Evolutionary conservation across 2,329 filamentous ascomycete species (phyloP).

Genomic region (Aspergillus novofumigatus): DNA sequence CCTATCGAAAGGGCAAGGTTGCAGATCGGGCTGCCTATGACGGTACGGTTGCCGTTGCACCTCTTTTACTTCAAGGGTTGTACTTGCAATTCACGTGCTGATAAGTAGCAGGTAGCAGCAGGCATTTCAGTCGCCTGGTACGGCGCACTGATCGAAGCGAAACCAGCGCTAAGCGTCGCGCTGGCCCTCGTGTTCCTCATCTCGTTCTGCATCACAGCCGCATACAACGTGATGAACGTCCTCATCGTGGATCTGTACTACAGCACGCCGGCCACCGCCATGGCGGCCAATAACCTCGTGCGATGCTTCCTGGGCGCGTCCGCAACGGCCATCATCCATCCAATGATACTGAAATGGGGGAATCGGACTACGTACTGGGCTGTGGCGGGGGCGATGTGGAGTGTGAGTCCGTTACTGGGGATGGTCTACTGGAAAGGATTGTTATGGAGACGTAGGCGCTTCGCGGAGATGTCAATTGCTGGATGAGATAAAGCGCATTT

Average conservation of each 20-base stretch:
- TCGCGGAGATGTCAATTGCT: background rate
- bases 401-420: conserved; percentile 12
- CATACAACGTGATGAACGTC: conserved; percentile 43
- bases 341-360: conserved; percentile 15
- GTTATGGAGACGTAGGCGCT: conserved; percentile 14
- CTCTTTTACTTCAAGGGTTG: no score
- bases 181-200: conserved; percentile 31
- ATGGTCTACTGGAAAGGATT: conserved; percentile 17
- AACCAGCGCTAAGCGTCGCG: conserved; percentile 20
- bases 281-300: conserved; percentile 33
- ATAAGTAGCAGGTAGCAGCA: conserved; percentile 10
- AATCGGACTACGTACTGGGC: conserved; percentile 14
- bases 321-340: conserved; percentile 22
- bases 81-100: conserved; percentile 21
- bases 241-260: conserved; percentile 43
- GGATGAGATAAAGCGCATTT: background rate
- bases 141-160: conserved; percentile 4
- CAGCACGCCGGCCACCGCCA: conserved; percentile 26
- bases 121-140: conserved; percentile 8
- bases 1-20: conserved; percentile 43
- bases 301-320: conserved; percentile 30
- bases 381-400: conserved; percentile 10
- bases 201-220: conserved; percentile 36
- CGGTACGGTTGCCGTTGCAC: conserved; percentile 16
- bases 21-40: conserved; percentile 37